A percentile compares a stretch with the other conserved stretches of the same genome.
Evolutionary conservation across 805 yeast genomes (phyloP).

Genomic region (Diddensiella caesifluorescens): DNA sequence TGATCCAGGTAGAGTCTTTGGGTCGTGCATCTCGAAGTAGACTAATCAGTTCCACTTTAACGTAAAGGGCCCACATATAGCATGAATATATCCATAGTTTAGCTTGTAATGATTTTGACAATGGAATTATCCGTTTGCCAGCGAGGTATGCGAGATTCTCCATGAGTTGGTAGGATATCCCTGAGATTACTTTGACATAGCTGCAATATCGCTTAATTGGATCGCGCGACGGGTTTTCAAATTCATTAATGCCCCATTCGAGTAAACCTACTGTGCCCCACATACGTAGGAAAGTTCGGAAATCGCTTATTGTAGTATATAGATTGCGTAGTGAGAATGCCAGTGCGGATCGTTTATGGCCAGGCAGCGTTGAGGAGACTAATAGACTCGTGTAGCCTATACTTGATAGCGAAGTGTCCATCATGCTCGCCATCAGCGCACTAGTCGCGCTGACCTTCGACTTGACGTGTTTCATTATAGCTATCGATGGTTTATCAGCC

Average conservation of each 20-base stretch:
- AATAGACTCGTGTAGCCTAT: slow-evolving; percentile 17
- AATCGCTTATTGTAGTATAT: slow-evolving; percentile 29
- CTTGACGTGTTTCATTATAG: no score
- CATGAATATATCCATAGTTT: slow-evolving; percentile 35
- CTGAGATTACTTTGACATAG: slow-evolving; percentile 34
- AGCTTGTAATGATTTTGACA: slow-evolving; percentile 25
- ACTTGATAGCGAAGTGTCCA: slow-evolving; percentile 14
- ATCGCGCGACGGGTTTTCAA: slow-evolving; percentile 31
- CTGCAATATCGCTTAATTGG: slow-evolving; percentile 27
- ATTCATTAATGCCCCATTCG: slow-evolving; percentile 33
- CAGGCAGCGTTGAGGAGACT: slow-evolving; percentile 9
- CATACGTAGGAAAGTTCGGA: slow-evolving; percentile 36
- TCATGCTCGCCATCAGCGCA: slow-evolving; percentile 4
- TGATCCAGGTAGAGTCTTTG: slow-evolving; percentile 18
- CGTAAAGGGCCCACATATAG: slow-evolving; percentile 37
- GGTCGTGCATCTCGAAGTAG: slow-evolving; percentile 14
- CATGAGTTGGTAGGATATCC: slow-evolving; percentile 35
- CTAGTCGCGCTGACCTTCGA: neutral
- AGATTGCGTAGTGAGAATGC: slow-evolving; percentile 14
- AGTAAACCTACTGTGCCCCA: slow-evolving; percentile 34
- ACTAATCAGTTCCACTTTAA: slow-evolving; percentile 32
- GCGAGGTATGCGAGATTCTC: slow-evolving; percentile 39
- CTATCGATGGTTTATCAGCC: no score
- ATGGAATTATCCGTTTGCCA: slow-evolving; percentile 32
- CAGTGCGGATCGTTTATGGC: neutral